Percentiles rank a stretch among this genome's conserved stretches.
These are phyloP conservation scores for Amylostereum areolatum DNA, from an alignment of 1,284 basidiomycete genomes.

Conservation along the genomic window DNA sequence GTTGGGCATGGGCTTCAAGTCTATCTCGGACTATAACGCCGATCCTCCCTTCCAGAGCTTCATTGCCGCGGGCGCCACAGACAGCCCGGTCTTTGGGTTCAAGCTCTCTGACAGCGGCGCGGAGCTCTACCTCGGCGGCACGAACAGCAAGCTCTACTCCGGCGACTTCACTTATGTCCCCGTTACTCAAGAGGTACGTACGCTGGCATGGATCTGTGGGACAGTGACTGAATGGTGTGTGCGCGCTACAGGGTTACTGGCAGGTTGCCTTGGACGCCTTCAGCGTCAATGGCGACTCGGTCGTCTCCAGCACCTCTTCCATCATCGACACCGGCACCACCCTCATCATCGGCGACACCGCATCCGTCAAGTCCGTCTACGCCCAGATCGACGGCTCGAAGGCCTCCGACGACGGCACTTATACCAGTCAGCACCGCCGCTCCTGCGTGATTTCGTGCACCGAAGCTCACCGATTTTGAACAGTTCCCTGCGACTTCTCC, in stretches of 20 bases:
- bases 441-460: not conserved
- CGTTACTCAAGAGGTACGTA: constrained; percentile 15
- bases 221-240: not conserved
- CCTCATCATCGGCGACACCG: constrained; percentile 5
- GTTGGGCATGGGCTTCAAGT: constrained; percentile 25
- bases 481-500: constrained; percentile 18
- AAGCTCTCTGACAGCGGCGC: constrained; percentile 12
- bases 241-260: constrained; percentile 17
- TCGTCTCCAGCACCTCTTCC: constrained; percentile 3
- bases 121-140: constrained; percentile 37
- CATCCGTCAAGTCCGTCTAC: constrained; percentile 1
- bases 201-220: not conserved
- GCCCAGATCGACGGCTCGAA: not conserved
- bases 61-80: constrained; percentile 17
- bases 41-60: constrained; percentile 20
- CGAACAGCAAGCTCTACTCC: constrained; percentile 10
- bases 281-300: constrained; percentile 10
- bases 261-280: constrained; percentile 16
- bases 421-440: constrained; percentile 2
- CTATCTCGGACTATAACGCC: constrained; percentile 15
- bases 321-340: constrained; percentile 7
- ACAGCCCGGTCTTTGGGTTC: constrained; percentile 8
- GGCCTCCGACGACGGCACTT: constrained; percentile 3
- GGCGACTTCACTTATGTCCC: constrained; percentile 18
- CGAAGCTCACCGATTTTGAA: not conserved